phyloP scores from a whole-genome alignment of 139 green algal species.

The Diplosphaera chodatii region DNA sequence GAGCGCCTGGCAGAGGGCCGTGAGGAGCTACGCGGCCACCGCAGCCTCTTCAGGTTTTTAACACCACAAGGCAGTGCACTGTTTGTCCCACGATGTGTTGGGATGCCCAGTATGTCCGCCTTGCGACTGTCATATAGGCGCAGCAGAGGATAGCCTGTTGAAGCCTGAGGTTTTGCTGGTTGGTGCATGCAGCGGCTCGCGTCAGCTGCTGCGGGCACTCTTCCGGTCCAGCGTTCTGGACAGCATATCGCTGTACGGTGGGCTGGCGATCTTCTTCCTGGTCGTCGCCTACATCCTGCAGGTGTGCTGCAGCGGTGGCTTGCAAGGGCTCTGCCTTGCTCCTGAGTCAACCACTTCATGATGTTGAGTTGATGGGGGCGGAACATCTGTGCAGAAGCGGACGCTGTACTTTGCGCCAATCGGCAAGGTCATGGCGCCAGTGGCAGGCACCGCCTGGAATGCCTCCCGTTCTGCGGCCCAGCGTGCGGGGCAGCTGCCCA shows the following conservation, averaged over 20 bases:
- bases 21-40: conserved; percentile 53
- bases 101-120: too few relatives aligned
- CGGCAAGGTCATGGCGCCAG: background rate
- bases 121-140: too few relatives aligned
- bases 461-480: background rate
- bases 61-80: too few relatives aligned
- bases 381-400: conserved; percentile 63
- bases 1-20: conserved; percentile 31
- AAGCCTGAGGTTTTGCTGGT: too few relatives aligned
- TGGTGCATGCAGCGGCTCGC: conserved; percentile 5
- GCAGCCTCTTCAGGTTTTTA: conserved; percentile 29
- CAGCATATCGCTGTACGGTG: conserved; percentile 49
- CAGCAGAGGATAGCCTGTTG: too few relatives aligned
- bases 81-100: too few relatives aligned
- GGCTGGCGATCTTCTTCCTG: conserved; percentile 53
- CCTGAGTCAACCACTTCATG: too few relatives aligned
- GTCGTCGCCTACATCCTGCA: conserved; percentile 47
- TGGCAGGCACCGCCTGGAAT: background rate
- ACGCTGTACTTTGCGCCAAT: conserved; percentile 43
- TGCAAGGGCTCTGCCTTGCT: too few relatives aligned
- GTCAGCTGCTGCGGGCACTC: conserved; percentile 42
- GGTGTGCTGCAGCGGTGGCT: background rate
- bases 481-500: background rate
- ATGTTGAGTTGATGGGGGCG: too few relatives aligned
- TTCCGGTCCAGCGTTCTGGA: conserved; percentile 26